These are phyloP conservation scores for Teunomyces funiuensis DNA, from an alignment of 805 yeast genomes.

Conservation along the genomic window DNA sequence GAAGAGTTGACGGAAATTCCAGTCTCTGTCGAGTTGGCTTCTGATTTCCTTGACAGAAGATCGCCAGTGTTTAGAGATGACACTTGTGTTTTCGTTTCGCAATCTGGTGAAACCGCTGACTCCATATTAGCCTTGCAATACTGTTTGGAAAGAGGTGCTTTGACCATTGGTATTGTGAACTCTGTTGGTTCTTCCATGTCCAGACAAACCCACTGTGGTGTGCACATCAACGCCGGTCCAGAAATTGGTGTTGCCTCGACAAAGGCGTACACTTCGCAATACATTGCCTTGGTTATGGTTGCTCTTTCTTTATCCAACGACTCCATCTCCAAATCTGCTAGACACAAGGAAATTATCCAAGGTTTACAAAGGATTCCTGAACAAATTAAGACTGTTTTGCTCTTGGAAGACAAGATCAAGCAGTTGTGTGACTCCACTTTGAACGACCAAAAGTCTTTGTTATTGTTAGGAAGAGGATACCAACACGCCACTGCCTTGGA, in stretches of 20 bases:
- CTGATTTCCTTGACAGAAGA: constrained; percentile 90
- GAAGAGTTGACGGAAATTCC: constrained; percentile 97
- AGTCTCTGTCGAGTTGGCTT: constrained; percentile 87
- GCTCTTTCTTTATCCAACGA: constrained; percentile 95
- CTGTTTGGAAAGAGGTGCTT: constrained; percentile 95
- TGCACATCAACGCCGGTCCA: constrained; percentile 98
- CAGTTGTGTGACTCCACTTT: constrained; percentile 69
- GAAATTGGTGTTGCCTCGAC: constrained; percentile 99
- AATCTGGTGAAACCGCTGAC: constrained; percentile 99
- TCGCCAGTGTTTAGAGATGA: constrained; percentile 99
- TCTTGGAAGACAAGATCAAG: constrained; percentile 72
- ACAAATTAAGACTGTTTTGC: constrained; percentile 77
- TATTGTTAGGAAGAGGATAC: constrained; percentile 95
- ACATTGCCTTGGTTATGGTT: constrained; percentile 94
- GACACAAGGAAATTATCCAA: constrained; percentile 82
- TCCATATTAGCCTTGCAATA: constrained; percentile 92
- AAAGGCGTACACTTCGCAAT: constrained; percentile 98
- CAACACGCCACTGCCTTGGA: constrained; percentile 97
- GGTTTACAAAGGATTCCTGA: constrained; percentile 83
- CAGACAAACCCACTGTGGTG: constrained; percentile 98
- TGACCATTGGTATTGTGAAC: constrained; percentile 96
- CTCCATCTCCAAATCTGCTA: constrained; percentile 67
- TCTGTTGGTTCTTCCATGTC: constrained; percentile 96
- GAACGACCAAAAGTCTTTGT: constrained; percentile 79
- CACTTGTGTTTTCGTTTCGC: constrained; percentile 95